A percentile compares a stretch with the other conserved stretches of the same genome.
Evolutionary conservation across 768 basidiomycete genomes (phyloP).

Genomic region (Lactarius vividus): DNA sequence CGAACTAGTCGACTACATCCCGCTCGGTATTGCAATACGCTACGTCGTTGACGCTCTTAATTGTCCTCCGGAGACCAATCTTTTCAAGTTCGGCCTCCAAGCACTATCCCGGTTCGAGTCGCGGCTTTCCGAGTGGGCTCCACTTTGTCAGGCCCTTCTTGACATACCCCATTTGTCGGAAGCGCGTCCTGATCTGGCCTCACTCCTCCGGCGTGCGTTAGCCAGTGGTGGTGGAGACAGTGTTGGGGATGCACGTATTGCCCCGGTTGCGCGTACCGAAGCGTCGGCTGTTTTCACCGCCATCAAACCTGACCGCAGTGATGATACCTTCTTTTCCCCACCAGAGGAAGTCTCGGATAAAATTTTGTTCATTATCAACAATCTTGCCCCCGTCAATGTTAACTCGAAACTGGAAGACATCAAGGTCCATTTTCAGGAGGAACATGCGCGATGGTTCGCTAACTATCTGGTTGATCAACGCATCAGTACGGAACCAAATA

Average conservation of each 20-base stretch:
- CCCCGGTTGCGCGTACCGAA: slow-evolving; percentile 37
- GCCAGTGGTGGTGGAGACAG: slow-evolving; percentile 48
- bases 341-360: slow-evolving; percentile 88
- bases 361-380: slow-evolving; percentile 97
- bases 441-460: slow-evolving; percentile 92
- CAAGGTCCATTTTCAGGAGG: slow-evolving; percentile 76
- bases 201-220: slow-evolving; percentile 68
- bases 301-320: slow-evolving; percentile 67
- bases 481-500: slow-evolving; percentile 94
- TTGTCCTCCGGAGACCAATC: slow-evolving; percentile 85
- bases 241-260: slow-evolving; percentile 36
- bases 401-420: slow-evolving; percentile 86
- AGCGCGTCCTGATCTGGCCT: slow-evolving; percentile 75
- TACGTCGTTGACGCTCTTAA: slow-evolving; percentile 94
- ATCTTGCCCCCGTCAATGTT: slow-evolving; percentile 92
- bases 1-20: slow-evolving; percentile 89
- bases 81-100: slow-evolving; percentile 94
- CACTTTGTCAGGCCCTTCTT: slow-evolving; percentile 84
- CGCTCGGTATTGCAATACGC: slow-evolving; percentile 93
- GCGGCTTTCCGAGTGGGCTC: slow-evolving; percentile 88
- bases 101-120: slow-evolving; percentile 86
- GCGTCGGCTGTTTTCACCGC: slow-evolving; percentile 65
- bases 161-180: slow-evolving; percentile 86
- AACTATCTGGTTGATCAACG: slow-evolving; percentile 97
- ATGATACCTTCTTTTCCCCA: slow-evolving; percentile 63